Base-by-base conservation (phyloP, 768 basidiomycete species). In the Suillus paluster region DNA sequence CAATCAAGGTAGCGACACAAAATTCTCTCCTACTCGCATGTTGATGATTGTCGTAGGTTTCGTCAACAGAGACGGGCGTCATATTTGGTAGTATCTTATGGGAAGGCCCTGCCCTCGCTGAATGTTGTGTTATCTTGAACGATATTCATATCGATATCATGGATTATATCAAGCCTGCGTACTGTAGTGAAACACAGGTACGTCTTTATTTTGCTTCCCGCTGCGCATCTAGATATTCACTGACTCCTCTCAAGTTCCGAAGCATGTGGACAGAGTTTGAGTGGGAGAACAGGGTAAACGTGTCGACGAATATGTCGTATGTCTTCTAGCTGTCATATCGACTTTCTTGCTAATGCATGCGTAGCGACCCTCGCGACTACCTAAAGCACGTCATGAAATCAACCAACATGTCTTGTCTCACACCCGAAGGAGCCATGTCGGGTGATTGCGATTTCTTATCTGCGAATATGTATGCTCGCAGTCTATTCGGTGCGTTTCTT, bases 191-290 rank as follows among this genome's bases (percentile, higher is more conserved):
- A 75, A 89, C 92, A 23, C 94, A 95, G 86, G 94, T 92, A 70
- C 23, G 79, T 72, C n/a, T 38, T 23, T 62, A 60, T 34, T 44
- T 27, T 33, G n/a, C 23, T 41, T n/a, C n/a, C n/a, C n/a, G n/a
- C n/a, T n/a, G n/a, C n/a, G n/a, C n/a, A n/a, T 38, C 2, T 19
- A 14, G 2, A 38, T 12, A 25, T 25, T 57, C 19, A 64, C 50
- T 9, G 30, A 30, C 30, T 30, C 3, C 30, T 3, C 30, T 30
- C 30, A 30, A 30, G 30, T 30, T 30, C 30, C 87, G 97, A 36
- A 93, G 87, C 75, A 97, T 97, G 95, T 97, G 97, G 97, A 99
- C 96, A 30, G 97, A 99, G 76, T 99, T 99, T 70, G 97, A 99
- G 75, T 99, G 97, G 97, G 97, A 99, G 83, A 99, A 99, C 79